Base-by-base conservation (phyloP, 2,329 filamentous ascomycete species). In the Sporothrix inflata region DNA sequence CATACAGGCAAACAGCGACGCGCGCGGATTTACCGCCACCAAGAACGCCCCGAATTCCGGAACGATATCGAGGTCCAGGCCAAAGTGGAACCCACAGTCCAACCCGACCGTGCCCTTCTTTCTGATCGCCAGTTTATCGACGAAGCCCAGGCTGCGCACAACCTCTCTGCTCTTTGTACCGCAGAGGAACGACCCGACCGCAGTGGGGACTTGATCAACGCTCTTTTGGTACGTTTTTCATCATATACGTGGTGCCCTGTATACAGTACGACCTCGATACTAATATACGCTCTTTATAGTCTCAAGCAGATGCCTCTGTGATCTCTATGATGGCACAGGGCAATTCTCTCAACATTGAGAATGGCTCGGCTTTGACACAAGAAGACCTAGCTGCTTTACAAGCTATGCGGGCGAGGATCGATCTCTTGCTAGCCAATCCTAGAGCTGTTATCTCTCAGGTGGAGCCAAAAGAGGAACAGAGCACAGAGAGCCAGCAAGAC, bases 141-240 rank as follows among this genome's bases (percentile, higher is more conserved):
- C 69, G 88, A 92, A 79, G 86, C 91, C 77, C 90, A 92, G 78
- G 86, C 89, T 57, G 90, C 89, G 4, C 84, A 93, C 73, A 89
- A 88, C 73, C 83, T 94, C 42, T 42, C 71, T 3, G 34, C 49
- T 4, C 68, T 76, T 14, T 11, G 9, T 21, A 47, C 40, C 3
- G 16, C 53, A 14, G 71, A 65, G n/a, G 4, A 24, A 1, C 14
- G 24, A 1, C n/a, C 5, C 5, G 75, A 75, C 40, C 73, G 71
- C 61, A 75, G 83, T 71, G 84, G 84, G 75, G 83, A 85, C 74
- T 84, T 93, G 72, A 83, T 90, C 69, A 83, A 88, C 73, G 85
- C 87, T 70, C 84, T 93, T 75, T 83, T 92, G 75, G 90, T 92
- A 83, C 84, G 89, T 86, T 75, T 38, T 51, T 34, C 30, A 34